Base-by-base conservation (phyloP, 2,329 filamentous ascomycete species). In the Tolypocladium sp. region DNA sequence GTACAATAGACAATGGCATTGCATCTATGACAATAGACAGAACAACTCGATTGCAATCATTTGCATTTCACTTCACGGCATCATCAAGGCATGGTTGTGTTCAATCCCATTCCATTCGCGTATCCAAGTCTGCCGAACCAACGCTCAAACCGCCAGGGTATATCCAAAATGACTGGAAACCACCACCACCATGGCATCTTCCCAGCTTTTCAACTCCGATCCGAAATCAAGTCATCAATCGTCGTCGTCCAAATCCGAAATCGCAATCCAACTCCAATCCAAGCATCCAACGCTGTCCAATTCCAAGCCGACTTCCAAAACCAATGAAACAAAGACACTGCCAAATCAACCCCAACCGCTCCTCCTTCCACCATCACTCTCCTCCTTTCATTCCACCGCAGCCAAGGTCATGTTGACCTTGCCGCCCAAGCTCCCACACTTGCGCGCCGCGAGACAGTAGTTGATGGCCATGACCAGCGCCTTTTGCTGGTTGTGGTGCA, bases 381-480 rank as follows among this genome's bases (percentile, higher is more conserved):
- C 30, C 27, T 7, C n/a, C n/a, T n/a, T n/a, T n/a, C n/a, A n/a
- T n/a, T 30, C 25, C 46, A 13, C 30, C 25, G 13, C 51, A 17
- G 20, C 33, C 30, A n/a, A 13, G 54, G 20, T 37, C 30, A 37
- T n/a, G 54, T 58, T 63, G 15, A 66, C 64, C 54, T 63, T 67
- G 40, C 65, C 65, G 0, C 63, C 61, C 12, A 70, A 33, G 4
- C 12, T 8, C 33, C 69, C 68, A 40, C 69, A 71, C 56, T 57
- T 59, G 55, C 64, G 61, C 8, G 65, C 67, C 3, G 63, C 69
- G 2, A 73, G 56, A 56, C 72, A 74, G 41, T 65, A 61, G 41
- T 73, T 74, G 59, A 73, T 62, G 9, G 63, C 61, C 62, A 69
- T 66, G 30, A 58, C 65, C 33, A 71, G 58, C 22, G 57, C 58